These are phyloP conservation scores for Coniella lustricola DNA, from an alignment of 2,329 filamentous ascomycete genomes.

Conservation along the genomic window DNA sequence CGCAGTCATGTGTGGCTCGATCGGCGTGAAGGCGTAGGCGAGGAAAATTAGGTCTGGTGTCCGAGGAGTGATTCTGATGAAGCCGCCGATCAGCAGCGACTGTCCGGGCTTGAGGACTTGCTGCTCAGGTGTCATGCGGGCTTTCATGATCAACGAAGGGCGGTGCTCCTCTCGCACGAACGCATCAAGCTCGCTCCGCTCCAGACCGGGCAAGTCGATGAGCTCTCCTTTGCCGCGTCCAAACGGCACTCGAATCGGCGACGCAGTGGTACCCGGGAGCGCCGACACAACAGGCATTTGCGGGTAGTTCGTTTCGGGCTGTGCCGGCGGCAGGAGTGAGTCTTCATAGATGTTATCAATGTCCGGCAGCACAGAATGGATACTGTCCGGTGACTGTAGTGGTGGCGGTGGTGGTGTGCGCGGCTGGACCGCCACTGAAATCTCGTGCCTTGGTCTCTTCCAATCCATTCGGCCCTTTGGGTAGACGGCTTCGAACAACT, in stretches of 20 bases:
- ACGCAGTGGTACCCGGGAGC: constrained; percentile 87
- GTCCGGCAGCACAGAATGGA: constrained; percentile 6
- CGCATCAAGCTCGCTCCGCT: constrained; percentile 63
- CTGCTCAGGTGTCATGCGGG: constrained; percentile 67
- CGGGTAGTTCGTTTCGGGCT: constrained; percentile 67
- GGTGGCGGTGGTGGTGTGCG: constrained; percentile 24
- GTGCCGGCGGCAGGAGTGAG: constrained; percentile 68
- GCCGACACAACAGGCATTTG: constrained; percentile 80
- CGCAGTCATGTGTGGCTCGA: constrained; percentile 67
- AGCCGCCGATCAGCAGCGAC: constrained; percentile 75
- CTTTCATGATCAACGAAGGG: constrained; percentile 68
- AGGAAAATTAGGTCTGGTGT: constrained; percentile 60
- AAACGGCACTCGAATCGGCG: constrained; percentile 87
- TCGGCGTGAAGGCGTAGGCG: constrained; percentile 78
- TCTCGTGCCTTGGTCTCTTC: constrained; percentile 30
- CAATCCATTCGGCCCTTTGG: constrained; percentile 60
- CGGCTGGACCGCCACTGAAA: constrained; percentile 24
- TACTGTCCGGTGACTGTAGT: constrained; percentile 12
- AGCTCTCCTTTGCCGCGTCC: constrained; percentile 81
- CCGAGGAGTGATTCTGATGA: constrained; percentile 79
- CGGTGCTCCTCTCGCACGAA: constrained; percentile 63
- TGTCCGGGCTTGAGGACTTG: constrained; percentile 65
- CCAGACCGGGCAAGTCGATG: constrained; percentile 83
- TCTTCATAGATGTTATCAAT: constrained; percentile 30
- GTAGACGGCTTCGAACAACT: constrained; percentile 79